Evolutionary conservation across 306 rosid genomes (phyloP), one percentile per base, ranked within the genome.

Genomic region (Fragaria ananassa): DNA sequence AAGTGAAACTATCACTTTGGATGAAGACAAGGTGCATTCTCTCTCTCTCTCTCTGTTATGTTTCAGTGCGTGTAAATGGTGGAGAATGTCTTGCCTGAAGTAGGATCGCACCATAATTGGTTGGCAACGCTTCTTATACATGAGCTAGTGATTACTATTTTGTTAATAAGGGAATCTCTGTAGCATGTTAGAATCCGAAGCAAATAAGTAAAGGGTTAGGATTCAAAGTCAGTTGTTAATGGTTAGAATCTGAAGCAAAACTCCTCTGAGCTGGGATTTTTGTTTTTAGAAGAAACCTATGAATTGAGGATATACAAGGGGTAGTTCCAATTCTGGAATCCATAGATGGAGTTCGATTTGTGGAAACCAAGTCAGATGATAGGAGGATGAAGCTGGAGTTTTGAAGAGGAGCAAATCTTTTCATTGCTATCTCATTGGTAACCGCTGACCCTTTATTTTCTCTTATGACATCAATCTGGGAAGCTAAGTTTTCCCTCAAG

Each of bases 1-100:
- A 85, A 95, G 93, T 83, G 92, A 85, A 74, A 80, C 82, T 41
- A 56, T 88, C 76, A 91, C 86, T 87, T 70, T 74, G 46, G 83
- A 80, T 78, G 76, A 74, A 63, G 88, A 84, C 61, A 71, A 83
- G 93, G 98, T 95, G 83, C 54, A 79, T 21, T 25, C 60, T 74
- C 74, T 71, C 77, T 57, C 68, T 57, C 67, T 63, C 70, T 74
- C 49, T 53, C 72, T 45, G 0, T 45, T 42, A 42, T 42, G 45
- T 34, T 2, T 54, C 9, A 6, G 4, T 54, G 21, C 3, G n/a
- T 67, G 51, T 46, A 14, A 8, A 10, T 57, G 12, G 39, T 60
- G 29, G 5, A 12, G 66, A 60, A 27, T 60, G 9, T 60, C 18
- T 12, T 27, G n/a, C 45, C 61, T 25, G 64, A 68, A 45, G 50